Percentiles rank a stretch among this genome's conserved stretches.
These are phyloP conservation scores for Aspergillus intermedius DNA, from an alignment of 2,329 filamentous ascomycete genomes.

Conservation along the genomic window DNA sequence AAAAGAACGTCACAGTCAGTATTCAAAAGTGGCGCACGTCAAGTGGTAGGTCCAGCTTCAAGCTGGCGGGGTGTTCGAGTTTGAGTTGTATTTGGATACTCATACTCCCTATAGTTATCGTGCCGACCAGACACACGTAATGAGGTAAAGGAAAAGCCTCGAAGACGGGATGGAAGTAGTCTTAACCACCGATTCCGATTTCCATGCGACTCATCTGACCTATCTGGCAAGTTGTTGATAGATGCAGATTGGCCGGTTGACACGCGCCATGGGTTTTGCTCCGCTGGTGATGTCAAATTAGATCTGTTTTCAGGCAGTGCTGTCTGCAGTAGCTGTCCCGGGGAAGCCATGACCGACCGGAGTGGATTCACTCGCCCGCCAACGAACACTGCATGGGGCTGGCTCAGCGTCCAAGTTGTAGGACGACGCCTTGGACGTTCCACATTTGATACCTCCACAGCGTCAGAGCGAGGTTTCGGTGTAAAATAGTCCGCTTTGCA, in stretches of 20 bases:
- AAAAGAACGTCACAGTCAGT: neutral
- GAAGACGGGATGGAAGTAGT: constrained; percentile 12
- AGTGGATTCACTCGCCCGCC: constrained; percentile 26
- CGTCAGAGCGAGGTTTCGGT: constrained; percentile 74
- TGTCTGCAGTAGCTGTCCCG: constrained; percentile 30
- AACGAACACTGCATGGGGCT: constrained; percentile 30
- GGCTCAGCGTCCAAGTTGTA: constrained; percentile 21
- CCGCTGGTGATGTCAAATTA: constrained; percentile 10
- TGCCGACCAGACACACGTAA: neutral
- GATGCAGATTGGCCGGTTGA: neutral
- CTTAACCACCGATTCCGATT: constrained; percentile 5
- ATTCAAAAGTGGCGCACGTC: constrained; percentile 1
- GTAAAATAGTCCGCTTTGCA: constrained; percentile 98
- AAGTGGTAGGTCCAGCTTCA: constrained; percentile 14
- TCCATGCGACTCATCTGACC: constrained; percentile 3
- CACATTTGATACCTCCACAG: constrained; percentile 22
- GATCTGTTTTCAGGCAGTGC: constrained; percentile 20
- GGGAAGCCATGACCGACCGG: constrained; percentile 28
- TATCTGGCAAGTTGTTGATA: neutral
- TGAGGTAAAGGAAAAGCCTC: constrained; percentile 2
- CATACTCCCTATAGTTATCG: neutral
- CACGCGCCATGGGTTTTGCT: neutral
- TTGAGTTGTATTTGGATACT: neutral
- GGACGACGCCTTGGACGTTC: constrained; percentile 27
- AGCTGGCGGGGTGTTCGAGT: constrained; percentile 14